A percentile compares a stretch with the other conserved stretches of the same genome.
Conservation (phyloP, 2,329 filamentous ascomycete species). For the Tolypocladium sp. region DNA sequence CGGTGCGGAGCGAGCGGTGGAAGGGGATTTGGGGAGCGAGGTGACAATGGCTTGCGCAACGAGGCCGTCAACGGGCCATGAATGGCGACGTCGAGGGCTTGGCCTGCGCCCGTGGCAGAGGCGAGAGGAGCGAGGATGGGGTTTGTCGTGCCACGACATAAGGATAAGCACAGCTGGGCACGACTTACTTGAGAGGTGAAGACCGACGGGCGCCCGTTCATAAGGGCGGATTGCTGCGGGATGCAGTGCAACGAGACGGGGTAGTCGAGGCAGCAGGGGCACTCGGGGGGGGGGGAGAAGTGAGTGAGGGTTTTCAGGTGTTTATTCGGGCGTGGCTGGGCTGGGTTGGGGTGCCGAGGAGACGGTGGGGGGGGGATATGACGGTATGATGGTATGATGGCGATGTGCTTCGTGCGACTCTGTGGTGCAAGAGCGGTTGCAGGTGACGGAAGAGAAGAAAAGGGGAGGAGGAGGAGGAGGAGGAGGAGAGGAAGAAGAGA, state of each 20-base stretch:
- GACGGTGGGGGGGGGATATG: not conserved
- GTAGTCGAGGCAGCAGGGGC: constrained; percentile 7
- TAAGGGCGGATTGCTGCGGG: constrained; percentile 53
- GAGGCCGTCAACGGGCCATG: not conserved
- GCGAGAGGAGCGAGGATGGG: not conserved
- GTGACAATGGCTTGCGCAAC: not conserved
- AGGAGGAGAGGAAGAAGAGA: not conserved
- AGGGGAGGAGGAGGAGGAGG: not conserved
- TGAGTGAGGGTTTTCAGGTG: not conserved
- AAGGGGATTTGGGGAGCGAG: not conserved
- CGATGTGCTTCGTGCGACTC: not conserved
- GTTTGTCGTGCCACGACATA: not conserved
- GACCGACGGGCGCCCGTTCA: constrained; percentile 75
- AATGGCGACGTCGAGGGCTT: not conserved
- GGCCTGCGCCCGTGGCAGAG: not conserved
- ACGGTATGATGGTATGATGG: not conserved
- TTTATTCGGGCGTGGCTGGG: not conserved
- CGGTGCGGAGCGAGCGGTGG: not conserved
- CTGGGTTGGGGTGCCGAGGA: not conserved
- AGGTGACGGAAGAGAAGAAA: constrained; percentile 3
- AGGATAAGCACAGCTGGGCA: constrained; percentile 2
- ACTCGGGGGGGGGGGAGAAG: constrained; percentile 1
- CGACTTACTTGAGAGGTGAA: constrained; percentile 73
- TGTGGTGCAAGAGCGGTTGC: constrained; percentile 3
- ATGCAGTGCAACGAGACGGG: constrained; percentile 18